A percentile compares a stretch with the other conserved stretches of the same genome.
Conservation (phyloP, 78 protist species). For the Mastigamoeba balamuthi region DNA sequence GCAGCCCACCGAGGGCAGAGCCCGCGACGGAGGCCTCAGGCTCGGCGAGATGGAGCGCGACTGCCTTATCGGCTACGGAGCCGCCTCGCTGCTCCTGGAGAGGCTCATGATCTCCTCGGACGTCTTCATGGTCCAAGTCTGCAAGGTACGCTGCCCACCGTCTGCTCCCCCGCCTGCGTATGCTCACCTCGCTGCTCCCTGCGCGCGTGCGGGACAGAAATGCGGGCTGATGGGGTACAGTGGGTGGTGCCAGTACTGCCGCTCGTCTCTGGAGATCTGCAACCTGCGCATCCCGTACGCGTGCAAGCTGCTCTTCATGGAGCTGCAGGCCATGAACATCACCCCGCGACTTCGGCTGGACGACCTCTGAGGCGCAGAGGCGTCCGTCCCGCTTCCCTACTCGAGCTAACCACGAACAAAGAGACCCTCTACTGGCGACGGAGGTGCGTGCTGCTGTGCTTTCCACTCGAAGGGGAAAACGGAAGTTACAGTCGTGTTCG, state of each 20-base stretch:
- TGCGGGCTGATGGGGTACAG: constrained; percentile 84
- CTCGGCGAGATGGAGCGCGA: constrained; percentile 99
- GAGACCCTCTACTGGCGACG: too few species aligned
- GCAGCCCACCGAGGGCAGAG: constrained; percentile 99
- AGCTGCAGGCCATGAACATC: constrained; percentile 85
- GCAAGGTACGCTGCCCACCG: constrained; percentile 31
- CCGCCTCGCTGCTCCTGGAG: constrained; percentile 86
- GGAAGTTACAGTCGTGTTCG: too few species aligned
- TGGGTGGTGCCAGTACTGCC: constrained; percentile 92
- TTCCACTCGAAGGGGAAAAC: too few species aligned
- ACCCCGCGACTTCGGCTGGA: constrained; percentile 39
- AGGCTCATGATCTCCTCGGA: constrained; percentile 89
- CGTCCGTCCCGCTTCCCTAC: too few species aligned
- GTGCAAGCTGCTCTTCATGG: constrained; percentile 95
- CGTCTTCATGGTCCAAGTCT: constrained; percentile 63
- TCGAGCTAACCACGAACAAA: too few species aligned
- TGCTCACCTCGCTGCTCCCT: neutral
- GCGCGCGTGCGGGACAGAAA: constrained; percentile 1
- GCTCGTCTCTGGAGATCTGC: constrained; percentile 29
- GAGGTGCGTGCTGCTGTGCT: too few species aligned
- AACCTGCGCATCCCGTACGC: constrained; percentile 91
- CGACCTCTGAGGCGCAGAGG: constrained; percentile 29
- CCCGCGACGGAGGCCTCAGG: constrained; percentile 98
- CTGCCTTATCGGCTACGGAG: constrained; percentile 89
- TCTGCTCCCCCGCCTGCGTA: neutral